Percentiles rank a stretch among this genome's conserved stretches.
phyloP scores from a whole-genome alignment of 2,329 filamentous ascomycete genomes.

The Neopestalotiopsis rosae region DNA sequence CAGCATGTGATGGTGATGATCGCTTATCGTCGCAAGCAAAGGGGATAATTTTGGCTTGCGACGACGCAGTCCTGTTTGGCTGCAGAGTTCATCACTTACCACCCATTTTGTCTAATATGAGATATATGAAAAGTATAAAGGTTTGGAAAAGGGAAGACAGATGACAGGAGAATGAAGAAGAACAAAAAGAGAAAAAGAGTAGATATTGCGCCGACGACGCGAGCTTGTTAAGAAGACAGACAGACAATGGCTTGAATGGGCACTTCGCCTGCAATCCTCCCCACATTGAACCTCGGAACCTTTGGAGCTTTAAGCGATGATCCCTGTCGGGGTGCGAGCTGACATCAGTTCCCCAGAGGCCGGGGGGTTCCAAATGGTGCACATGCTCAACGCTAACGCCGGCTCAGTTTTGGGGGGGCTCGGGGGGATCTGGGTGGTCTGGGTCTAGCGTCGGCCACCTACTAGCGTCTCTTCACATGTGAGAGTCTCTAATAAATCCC shows the following conservation, averaged over 20 bases:
- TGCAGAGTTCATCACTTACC: constrained; percentile 22
- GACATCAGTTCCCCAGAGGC: constrained; percentile 16
- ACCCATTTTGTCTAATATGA: constrained; percentile 25
- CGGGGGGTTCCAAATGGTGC: not conserved
- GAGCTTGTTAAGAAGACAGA: not conserved
- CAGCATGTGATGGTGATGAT: not conserved
- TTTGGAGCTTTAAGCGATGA: constrained; percentile 12
- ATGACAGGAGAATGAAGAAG: not conserved
- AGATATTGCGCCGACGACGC: not conserved
- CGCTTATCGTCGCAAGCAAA: not conserved
- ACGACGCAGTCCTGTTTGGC: too few relatives aligned
- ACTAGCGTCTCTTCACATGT: constrained; percentile 13
- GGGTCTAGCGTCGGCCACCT: not conserved
- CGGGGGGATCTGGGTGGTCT: not conserved
- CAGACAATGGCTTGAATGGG: not conserved
- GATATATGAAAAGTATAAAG: not conserved
- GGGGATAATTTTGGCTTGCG: not conserved
- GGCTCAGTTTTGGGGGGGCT: not conserved
- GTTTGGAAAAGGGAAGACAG: not conserved
- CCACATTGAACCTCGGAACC: constrained; percentile 17
- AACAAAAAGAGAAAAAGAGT: not conserved
- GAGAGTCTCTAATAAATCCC: not conserved
- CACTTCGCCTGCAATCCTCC: not conserved
- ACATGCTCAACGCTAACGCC: constrained; percentile 5
- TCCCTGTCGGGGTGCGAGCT: constrained; percentile 6